Evolutionary conservation across 192 early-diverging fungal genomes (phyloP), one percentile per base, ranked within the genome.

Genomic region (Martensiomyces pterosporus): DNA sequence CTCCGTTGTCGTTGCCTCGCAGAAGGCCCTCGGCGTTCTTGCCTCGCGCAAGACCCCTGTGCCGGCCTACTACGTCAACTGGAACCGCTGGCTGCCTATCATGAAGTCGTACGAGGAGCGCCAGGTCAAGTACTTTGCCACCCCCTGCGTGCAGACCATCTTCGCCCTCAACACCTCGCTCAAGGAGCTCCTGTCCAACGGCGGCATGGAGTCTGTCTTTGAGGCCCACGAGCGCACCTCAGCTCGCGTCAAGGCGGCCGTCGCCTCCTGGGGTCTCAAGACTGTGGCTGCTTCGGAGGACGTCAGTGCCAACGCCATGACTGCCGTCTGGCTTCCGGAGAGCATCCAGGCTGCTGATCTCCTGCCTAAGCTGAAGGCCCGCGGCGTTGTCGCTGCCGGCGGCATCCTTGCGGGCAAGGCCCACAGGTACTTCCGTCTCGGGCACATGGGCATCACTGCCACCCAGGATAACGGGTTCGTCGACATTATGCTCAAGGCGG

Each of bases 91-190:
- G 95, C 78, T 93, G 60, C 95, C 95, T 26, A 86, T 98, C 64
- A 98, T 98, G 95, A 72, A 83, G 52, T 85, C 90, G 23, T 98
- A 98, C 75, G 95, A 98, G 77, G 83, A 84, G 0, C 83, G 92
- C 49, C 89, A 91, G 47, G 82, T 86, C 22, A 81, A 82, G 45
- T 98, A 98, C 77, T 98, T 98, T 82, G 95, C 93, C 43, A 98
- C 95, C 23, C 95, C 95, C 10, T 83, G 90, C 37, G 95, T 98
- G 39, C 92, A 94, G 77, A 80, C 88, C 32, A 81, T 98, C 64
- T 79, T 85, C 67, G 92, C 93, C 19, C 85, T 98, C 25, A 79
- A 92, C 62, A 78, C 83, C 18, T 86, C 88, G 43, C 80, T 98
- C 45, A 77, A 80, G 63, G 86, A 89, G 71, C 69, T 93, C 23